phyloP scores from a whole-genome alignment of 805 yeast genomes.

The Metschnikowia santaceciliae region DNA sequence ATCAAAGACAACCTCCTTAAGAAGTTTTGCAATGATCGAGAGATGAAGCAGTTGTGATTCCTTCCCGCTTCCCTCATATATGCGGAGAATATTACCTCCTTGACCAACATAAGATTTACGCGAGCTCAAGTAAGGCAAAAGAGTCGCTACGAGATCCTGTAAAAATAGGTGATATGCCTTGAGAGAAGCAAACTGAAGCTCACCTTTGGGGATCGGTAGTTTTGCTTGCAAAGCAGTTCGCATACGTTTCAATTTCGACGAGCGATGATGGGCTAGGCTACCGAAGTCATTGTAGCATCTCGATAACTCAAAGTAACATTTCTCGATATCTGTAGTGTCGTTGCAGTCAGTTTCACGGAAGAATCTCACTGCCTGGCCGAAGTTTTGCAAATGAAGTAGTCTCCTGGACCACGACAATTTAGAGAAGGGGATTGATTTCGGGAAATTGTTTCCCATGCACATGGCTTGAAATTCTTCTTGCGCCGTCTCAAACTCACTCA shows the following conservation, averaged over 20 bases:
- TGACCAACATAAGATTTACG: neutral
- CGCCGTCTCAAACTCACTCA: neutral
- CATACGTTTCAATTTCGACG: conserved; percentile 1
- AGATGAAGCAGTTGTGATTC: conserved; percentile 7
- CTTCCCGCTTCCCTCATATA: conserved; percentile 10
- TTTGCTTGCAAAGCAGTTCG: conserved; percentile 1
- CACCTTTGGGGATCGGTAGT: conserved; percentile 6
- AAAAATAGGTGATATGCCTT: conserved; percentile 3
- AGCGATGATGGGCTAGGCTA: conserved; percentile 7
- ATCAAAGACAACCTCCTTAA: conserved; percentile 10
- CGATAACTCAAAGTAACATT: conserved; percentile 13
- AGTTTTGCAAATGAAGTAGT: conserved; percentile 13
- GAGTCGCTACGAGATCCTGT: conserved; percentile 1
- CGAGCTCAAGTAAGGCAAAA: conserved; percentile 3
- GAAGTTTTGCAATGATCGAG: conserved; percentile 12
- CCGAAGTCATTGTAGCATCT: conserved; percentile 14
- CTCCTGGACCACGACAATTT: conserved; percentile 11
- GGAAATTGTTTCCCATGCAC: neutral
- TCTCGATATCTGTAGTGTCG: conserved; percentile 7
- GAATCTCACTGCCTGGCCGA: conserved; percentile 6
- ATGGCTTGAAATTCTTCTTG: neutral
- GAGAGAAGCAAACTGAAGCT: conserved; percentile 4
- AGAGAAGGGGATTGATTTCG: conserved; percentile 1
- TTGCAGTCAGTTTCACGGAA: conserved; percentile 2
- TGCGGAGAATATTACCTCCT: conserved; percentile 13